phyloP scores from a whole-genome alignment of 225 moss, liverwort and hornwort species.

The Climacium dendroides region DNA sequence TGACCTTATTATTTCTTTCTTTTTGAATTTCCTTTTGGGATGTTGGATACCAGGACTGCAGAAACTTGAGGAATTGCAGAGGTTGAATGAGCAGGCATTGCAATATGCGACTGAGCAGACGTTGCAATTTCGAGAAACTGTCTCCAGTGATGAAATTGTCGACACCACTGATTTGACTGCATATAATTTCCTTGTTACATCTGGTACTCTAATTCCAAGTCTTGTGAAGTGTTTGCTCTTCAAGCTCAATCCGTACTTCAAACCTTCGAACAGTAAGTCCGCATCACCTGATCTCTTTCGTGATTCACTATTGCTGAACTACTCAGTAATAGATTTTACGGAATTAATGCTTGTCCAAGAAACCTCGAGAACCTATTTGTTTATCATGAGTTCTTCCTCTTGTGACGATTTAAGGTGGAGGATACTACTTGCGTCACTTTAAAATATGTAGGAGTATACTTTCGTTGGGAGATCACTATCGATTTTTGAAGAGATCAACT shows the following conservation, averaged over 20 bases:
- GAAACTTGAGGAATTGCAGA: slow-evolving; percentile 28
- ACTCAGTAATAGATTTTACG: neutral
- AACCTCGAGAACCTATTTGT: neutral
- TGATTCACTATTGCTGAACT: neutral
- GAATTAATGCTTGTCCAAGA: neutral
- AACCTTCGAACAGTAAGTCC: slow-evolving; percentile 30
- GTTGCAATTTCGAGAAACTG: neutral
- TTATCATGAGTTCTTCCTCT: neutral
- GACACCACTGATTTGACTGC: neutral
- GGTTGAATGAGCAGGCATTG: slow-evolving; percentile 16
- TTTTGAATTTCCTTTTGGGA: neutral
- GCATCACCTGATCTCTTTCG: neutral
- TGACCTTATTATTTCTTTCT: neutral
- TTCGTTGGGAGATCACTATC: neutral
- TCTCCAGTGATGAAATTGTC: neutral
- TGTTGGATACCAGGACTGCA: slow-evolving; percentile 8
- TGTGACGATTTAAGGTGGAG: neutral
- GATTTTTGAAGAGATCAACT: neutral
- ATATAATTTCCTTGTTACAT: slow-evolving; percentile 39
- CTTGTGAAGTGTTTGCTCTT: slow-evolving; percentile 59
- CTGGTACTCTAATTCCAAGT: slow-evolving; percentile 49
- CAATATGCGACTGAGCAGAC: neutral
- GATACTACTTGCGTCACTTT: neutral
- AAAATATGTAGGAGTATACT: neutral
- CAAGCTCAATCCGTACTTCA: slow-evolving; percentile 34